phyloP scores from a whole-genome alignment of 495 filamentous ascomycete genomes.

The Tuber borchii region DNA sequence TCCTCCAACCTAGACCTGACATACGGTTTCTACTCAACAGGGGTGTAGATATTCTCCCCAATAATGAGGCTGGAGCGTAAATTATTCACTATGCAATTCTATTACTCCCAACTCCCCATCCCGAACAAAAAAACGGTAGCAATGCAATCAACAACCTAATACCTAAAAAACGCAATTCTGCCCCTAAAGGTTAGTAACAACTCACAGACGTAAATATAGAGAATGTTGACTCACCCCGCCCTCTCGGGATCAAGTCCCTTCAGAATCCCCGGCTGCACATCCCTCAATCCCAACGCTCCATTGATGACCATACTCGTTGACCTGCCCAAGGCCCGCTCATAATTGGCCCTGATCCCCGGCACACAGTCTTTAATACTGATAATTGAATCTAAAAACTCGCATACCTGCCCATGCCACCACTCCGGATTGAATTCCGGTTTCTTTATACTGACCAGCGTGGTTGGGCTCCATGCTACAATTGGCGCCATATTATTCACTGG shows the following conservation, averaged over 20 bases:
- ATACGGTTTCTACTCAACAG: background rate
- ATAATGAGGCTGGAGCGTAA: background rate
- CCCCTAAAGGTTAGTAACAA: background rate
- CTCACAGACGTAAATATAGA: background rate
- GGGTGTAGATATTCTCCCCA: background rate
- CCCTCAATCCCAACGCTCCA: constrained; percentile 17
- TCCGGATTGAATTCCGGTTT: constrained; percentile 28
- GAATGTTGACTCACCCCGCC: constrained; percentile 13
- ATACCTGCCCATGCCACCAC: constrained; percentile 43
- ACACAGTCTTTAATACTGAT: constrained; percentile 17
- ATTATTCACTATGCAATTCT: background rate
- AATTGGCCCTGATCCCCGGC: constrained; percentile 8
- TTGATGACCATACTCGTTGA: constrained; percentile 20
- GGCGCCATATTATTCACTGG: constrained; percentile 41
- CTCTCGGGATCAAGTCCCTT: constrained; percentile 21
- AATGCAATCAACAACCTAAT: constrained; percentile 5
- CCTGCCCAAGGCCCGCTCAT: constrained; percentile 19
- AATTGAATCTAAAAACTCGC: constrained; percentile 35
- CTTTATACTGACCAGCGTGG: constrained; percentile 41
- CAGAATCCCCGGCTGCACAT: constrained; percentile 13
- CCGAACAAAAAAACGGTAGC: background rate
- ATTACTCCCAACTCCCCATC: background rate
- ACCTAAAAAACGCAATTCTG: constrained; percentile 26
- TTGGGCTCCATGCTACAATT: constrained; percentile 44
- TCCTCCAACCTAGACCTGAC: background rate